Evolutionary conservation across 2,329 filamentous ascomycete genomes (phyloP).

Genomic region (Fusarium subglutinans): DNA sequence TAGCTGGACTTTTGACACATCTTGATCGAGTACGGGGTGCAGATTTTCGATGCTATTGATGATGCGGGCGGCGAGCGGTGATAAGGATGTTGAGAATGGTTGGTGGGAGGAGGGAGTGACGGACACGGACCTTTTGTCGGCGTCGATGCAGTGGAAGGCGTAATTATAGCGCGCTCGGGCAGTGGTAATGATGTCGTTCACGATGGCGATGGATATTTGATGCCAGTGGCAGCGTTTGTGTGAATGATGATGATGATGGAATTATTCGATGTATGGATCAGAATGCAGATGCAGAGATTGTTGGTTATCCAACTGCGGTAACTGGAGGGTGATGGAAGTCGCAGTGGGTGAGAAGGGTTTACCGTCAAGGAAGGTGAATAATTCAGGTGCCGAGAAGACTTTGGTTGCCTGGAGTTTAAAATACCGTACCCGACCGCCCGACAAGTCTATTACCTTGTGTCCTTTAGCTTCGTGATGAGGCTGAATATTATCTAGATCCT

Average conservation of each 20-base stretch:
- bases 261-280: not conserved
- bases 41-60: not conserved
- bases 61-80: not conserved
- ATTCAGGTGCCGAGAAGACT: not conserved
- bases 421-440: rapidly evolving
- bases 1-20: not conserved
- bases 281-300: not conserved
- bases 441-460: too few relatives aligned
- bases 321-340: not conserved
- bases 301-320: not conserved
- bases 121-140: rapidly evolving
- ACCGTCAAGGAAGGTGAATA: not conserved
- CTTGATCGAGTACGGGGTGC: too few relatives aligned
- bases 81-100: not conserved
- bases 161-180: not conserved
- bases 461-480: too few relatives aligned
- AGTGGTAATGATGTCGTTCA: rapidly evolving
- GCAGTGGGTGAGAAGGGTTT: not conserved
- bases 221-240: not conserved
- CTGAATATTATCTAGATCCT: too few relatives aligned
- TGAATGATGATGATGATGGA: not conserved
- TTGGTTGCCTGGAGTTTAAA: not conserved
- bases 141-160: not conserved
- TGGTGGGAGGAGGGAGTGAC: not conserved
- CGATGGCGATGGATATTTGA: too few relatives aligned